phyloP scores from a whole-genome alignment of 2,329 filamentous ascomycete species.

The Zymoseptoria crescenta region DNA sequence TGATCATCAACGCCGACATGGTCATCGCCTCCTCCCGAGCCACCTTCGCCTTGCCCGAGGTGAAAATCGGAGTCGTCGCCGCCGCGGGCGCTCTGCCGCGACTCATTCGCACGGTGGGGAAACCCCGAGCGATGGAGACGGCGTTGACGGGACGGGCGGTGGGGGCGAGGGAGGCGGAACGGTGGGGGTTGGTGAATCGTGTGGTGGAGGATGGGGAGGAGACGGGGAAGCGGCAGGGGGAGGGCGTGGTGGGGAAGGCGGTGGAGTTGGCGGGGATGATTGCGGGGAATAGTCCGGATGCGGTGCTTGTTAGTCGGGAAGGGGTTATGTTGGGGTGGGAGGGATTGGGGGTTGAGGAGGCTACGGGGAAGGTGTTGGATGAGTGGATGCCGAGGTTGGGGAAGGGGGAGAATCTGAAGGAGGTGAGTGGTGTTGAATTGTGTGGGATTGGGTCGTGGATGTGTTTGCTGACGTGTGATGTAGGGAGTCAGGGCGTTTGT shows the following conservation, averaged over 20 bases:
- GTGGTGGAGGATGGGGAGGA: conserved; percentile 43
- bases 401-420: conserved; percentile 63
- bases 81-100: conserved; percentile 64
- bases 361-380: conserved; percentile 49
- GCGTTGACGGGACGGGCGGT: conserved; percentile 51
- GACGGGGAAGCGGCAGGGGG: conserved; percentile 50
- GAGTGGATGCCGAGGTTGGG: conserved; percentile 54
- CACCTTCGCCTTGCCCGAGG: conserved; percentile 63
- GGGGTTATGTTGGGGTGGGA: conserved; percentile 69
- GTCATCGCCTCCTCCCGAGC: conserved; percentile 54
- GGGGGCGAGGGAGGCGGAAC: conserved; percentile 50
- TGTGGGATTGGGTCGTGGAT: not conserved
- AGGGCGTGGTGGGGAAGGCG: conserved; percentile 54
- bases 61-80: conserved; percentile 61
- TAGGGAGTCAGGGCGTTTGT: conserved; percentile 64
- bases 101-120: conserved; percentile 57
- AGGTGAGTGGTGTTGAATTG: conserved; percentile 31
- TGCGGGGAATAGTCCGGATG: conserved; percentile 58
- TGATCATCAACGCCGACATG: conserved; percentile 64
- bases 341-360: conserved; percentile 55
- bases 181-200: conserved; percentile 64
- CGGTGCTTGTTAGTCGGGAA: conserved; percentile 64
- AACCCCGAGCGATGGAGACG: conserved; percentile 64
- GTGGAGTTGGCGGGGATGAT: conserved; percentile 55
- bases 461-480: not conserved